Conservation (phyloP, 2,329 filamentous ascomycete species). For the Gremmenia infestans region DNA sequence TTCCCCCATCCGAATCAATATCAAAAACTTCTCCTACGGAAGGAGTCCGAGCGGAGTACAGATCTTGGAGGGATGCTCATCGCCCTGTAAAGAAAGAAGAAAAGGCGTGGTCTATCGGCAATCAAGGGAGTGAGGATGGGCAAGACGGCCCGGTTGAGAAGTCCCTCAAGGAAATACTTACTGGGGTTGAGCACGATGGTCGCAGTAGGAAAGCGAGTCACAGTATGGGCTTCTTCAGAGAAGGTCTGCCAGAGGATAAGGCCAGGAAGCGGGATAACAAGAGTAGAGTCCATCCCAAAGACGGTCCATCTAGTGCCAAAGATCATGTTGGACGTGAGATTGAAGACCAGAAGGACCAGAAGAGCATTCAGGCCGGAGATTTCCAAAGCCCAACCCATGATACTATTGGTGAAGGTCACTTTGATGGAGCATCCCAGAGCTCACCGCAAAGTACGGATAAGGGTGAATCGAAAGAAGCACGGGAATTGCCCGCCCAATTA, state of each 20-base stretch:
- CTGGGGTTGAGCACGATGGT: constrained; percentile 56
- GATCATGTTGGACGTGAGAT: constrained; percentile 5
- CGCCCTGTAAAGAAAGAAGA: constrained; percentile 35
- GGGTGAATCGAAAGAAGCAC: constrained; percentile 15
- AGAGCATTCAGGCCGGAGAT: background rate
- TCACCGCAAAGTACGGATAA: constrained; percentile 5
- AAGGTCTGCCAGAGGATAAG: constrained; percentile 57
- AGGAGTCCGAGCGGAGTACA: constrained; percentile 29
- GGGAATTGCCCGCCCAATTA: constrained; percentile 26
- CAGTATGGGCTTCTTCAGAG: constrained; percentile 62
- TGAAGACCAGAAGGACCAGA: constrained; percentile 4
- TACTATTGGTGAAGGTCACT: constrained; percentile 24
- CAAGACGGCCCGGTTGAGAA: constrained; percentile 59
- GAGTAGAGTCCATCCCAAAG: constrained; percentile 28
- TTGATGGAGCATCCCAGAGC: constrained; percentile 14
- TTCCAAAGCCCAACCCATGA: background rate
- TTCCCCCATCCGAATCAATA: constrained; percentile 18
- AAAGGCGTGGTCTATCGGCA: constrained; percentile 61
- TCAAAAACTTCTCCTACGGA: constrained; percentile 27
- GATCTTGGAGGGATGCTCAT: constrained; percentile 30
- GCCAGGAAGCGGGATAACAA: constrained; percentile 46
- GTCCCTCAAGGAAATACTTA: constrained; percentile 57
- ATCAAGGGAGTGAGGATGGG: constrained; percentile 46
- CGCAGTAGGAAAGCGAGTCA: constrained; percentile 65
- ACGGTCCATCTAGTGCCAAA: constrained; percentile 18